Evolutionary conservation across 768 basidiomycete genomes (phyloP).

Genomic region (Imleria badia): DNA sequence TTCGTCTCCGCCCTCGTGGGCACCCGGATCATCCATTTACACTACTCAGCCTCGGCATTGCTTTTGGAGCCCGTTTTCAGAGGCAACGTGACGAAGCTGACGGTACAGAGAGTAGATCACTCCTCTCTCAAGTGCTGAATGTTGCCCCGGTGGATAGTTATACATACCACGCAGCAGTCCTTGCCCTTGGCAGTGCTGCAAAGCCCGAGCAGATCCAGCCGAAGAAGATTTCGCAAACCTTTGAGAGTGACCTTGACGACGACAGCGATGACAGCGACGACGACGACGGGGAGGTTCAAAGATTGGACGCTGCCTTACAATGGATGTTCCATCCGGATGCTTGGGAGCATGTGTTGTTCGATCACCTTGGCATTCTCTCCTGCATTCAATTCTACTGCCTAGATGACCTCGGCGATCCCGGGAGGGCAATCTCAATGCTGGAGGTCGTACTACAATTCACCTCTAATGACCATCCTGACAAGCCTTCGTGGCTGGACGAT

Average conservation of each 20-base stretch:
- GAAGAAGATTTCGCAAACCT: background rate
- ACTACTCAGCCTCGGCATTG: conserved; percentile 1
- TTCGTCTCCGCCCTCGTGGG: background rate
- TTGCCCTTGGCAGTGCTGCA: background rate
- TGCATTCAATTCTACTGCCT: background rate
- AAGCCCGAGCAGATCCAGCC: background rate
- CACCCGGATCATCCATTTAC: conserved; percentile 3
- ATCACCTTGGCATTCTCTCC: background rate
- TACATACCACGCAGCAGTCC: no score
- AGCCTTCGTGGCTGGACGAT: no score
- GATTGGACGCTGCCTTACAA: background rate
- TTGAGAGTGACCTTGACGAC: no score
- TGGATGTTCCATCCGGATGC: background rate
- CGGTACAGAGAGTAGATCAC: conserved; percentile 1
- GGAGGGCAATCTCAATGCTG: no score
- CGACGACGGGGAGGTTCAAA: background rate
- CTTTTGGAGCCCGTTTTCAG: conserved; percentile 10
- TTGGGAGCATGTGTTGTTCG: background rate
- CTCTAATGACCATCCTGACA: no score
- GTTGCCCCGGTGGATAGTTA: no score
- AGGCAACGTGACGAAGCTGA: background rate
- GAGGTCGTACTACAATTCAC: no score
- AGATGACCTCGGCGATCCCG: no score
- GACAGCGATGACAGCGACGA: no score
- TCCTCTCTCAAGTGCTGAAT: background rate